Base-by-base conservation (phyloP, 2,329 filamentous ascomycete genomes). In the Sporothrix pallida region DNA sequence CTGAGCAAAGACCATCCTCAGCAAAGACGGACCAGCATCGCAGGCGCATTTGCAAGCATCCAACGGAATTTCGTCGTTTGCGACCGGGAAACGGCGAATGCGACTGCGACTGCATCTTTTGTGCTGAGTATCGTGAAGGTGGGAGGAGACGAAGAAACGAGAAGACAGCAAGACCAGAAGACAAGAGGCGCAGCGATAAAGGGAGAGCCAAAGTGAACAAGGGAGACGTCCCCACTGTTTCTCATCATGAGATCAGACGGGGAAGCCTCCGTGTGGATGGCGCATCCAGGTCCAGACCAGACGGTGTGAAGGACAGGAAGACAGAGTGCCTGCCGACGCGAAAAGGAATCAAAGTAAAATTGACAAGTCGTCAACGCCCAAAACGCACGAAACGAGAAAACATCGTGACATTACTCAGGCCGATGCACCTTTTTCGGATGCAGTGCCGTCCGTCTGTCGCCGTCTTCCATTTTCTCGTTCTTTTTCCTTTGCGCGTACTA, bases 201-300 rank as follows among this genome's bases (percentile, higher is more conserved):
- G 67, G 50, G 26, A 56, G 50, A 48, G 9, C 8, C 13, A 8
- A 46, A 65, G 7, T 10, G 15, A 68, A 31, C 15, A 52, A 69
- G 23, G 13, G 26, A 42, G 7, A 42, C 3, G 17, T 23, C 60
- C 20, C 71, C 71, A 72, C 71, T 56, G n/a, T 67, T 72, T 72
- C 52, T 44, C 46, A 67, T 72, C 71, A 72, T 67, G 71, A 72
- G 71, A 58, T 72, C 60, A 37, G 31, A 67, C 50, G 71, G 71
- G 71, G 48, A 67, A 52, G 56, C 56, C 46, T 56, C 71, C 71
- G 70, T 72, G 58, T 72, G 60, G 71, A 67, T 31, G 60, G 54
- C 15, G 31, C 31, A 37, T 37, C 31, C 31, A 37, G 26, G 23
- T 20, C 17, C 26, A n/a, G 68, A n/a, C 37, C 52, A 56, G 52